phyloP scores from a whole-genome alignment of 306 rosid species.

The Cicer arietinum region DNA sequence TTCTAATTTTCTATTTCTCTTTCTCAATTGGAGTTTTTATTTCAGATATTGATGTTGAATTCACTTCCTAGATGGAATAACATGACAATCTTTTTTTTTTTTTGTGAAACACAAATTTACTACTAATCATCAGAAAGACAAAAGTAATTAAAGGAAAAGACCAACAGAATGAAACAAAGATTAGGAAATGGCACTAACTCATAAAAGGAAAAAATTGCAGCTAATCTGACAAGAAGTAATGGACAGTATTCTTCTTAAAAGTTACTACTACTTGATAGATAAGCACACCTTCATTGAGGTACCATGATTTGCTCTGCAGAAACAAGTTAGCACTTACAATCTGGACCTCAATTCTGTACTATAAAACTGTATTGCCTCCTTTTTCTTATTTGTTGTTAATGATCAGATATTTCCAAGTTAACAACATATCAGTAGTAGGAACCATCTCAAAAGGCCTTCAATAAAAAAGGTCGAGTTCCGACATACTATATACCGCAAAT shows the following conservation, averaged over 20 bases:
- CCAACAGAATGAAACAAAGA: neutral
- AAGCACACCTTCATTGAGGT: neutral
- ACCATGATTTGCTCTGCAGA: slow-evolving; percentile 19
- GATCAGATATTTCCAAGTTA: neutral
- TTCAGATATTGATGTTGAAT: slow-evolving; percentile 25
- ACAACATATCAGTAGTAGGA: neutral
- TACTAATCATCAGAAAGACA: neutral
- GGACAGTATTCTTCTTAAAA: neutral
- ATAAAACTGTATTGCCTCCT: neutral
- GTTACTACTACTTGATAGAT: neutral
- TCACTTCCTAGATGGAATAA: slow-evolving; percentile 27
- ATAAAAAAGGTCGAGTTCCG: neutral
- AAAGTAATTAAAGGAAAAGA: neutral
- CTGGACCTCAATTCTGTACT: neutral
- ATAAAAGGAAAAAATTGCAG: neutral
- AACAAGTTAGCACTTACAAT: slow-evolving; percentile 15
- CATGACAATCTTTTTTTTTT: neutral
- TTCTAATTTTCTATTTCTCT: neutral
- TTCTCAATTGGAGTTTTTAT: neutral
- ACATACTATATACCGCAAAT: neutral
- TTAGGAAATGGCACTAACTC: neutral
- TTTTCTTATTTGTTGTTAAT: neutral
- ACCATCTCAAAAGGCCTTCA: neutral
- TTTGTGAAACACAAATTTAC: slow-evolving; percentile 16
- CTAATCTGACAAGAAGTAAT: neutral